Base-by-base conservation (phyloP, 192 early-diverging fungal genomes). In the Lunasporangiospora selenospora region DNA sequence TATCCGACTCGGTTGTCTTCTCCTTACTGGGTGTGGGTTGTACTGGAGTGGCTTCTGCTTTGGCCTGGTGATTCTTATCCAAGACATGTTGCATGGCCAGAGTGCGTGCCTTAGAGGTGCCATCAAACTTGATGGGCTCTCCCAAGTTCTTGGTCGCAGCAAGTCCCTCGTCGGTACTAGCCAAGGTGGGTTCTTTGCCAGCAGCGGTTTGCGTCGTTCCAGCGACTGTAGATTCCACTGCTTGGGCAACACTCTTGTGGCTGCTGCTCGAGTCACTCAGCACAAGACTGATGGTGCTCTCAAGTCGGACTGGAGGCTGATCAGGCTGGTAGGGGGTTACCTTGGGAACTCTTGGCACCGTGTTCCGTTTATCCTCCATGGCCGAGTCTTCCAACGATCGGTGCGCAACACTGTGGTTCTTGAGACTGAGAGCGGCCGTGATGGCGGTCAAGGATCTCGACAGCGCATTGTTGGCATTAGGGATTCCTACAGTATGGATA, bases 301-400 rank as follows among this genome's bases (percentile, higher is more conserved):
- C 37, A n/a, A 71, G 45, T 9, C 59, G 67, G 19, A 71, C 67
- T 12, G 58, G 45, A 27, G 59, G 53, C 16, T 71, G 67, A 18
- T 50, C 51, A 11, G 59, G 47, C 24, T 62, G 59, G 21, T 71
- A 71, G 5, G 67, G 67, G 1, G 59, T 71, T 18, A 71, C 67
- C 10, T 38, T 62, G 4, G 59, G 67, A 3, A 15, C 39, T 24
- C 29, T 24, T 16, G 53, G 50, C 9, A 12, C 32, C 1, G 50
- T 53, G 60, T 38, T 53, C 18, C 49, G n/a, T 0, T 16, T 36
- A 29, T 56, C 45, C 12, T 46, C 34, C 0, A 30, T 49, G 6
- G 16, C 13, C 8, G 19, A 0, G 24, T 51, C 18, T 24, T 23
- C 6, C 32, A 42, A 34, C 51, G 49, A 12, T 40, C n/a, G 53